A percentile compares a stretch with the other conserved stretches of the same genome.
These are phyloP conservation scores for Lasiosphaeria hispida DNA, from an alignment of 495 filamentous ascomycete genomes.

Conservation along the genomic window DNA sequence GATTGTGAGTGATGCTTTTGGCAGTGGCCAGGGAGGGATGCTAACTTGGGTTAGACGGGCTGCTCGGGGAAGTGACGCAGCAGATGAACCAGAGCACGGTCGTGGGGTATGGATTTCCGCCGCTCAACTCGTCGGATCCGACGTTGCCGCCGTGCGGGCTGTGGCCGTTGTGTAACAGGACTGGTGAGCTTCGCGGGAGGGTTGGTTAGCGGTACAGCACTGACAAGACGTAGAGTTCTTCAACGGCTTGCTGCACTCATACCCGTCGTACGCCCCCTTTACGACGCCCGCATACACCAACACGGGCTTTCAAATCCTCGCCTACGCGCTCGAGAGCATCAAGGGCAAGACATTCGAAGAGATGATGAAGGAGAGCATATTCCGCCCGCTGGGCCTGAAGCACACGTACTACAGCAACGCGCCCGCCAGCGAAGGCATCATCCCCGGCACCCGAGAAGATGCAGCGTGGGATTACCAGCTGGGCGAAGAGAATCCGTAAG, in stretches of 20 bases:
- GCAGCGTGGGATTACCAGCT: slow-evolving; percentile 38
- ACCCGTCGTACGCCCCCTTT: slow-evolving; percentile 49
- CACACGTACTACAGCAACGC: slow-evolving; percentile 40
- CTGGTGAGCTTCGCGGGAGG: slow-evolving; percentile 17
- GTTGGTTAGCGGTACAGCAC: neutral
- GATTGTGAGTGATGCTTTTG: slow-evolving; percentile 47
- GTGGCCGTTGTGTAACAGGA: slow-evolving; percentile 33
- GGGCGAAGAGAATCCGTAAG: slow-evolving; percentile 41
- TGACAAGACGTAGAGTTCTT: slow-evolving; percentile 49
- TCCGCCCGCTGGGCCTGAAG: slow-evolving; percentile 24
- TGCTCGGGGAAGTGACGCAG: slow-evolving; percentile 43
- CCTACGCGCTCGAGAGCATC: slow-evolving; percentile 54
- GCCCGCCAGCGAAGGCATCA: slow-evolving; percentile 28
- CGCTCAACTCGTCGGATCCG: slow-evolving; percentile 37
- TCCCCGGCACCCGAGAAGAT: slow-evolving; percentile 27
- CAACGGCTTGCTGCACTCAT: slow-evolving; percentile 43
- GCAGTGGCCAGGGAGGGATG: too few relatives aligned
- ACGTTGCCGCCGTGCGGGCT: slow-evolving; percentile 42
- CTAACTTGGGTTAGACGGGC: slow-evolving; percentile 28
- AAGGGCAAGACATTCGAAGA: slow-evolving; percentile 30
- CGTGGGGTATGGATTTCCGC: slow-evolving; percentile 40
- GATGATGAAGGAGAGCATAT: slow-evolving; percentile 7
- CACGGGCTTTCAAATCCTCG: slow-evolving; percentile 52
- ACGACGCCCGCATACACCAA: slow-evolving; percentile 57
- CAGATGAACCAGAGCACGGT: slow-evolving; percentile 33